Evolutionary conservation across 2,329 filamentous ascomycete species (phyloP), one percentile per base, ranked within the genome.

Genomic region (Lachnellula suecica): DNA sequence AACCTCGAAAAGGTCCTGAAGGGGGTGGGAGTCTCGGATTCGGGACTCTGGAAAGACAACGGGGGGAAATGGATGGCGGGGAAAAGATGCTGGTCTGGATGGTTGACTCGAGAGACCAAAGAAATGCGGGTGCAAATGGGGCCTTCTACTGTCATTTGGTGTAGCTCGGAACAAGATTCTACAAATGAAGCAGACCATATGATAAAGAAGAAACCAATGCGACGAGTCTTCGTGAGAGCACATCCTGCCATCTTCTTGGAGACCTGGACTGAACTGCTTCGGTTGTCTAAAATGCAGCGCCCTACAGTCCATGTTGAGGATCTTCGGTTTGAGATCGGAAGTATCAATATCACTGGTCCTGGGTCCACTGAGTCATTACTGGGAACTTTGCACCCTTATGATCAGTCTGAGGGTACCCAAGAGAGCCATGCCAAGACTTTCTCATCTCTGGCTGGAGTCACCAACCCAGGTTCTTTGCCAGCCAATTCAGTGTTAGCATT

Each of bases 241-340:
- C 93, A 97, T 67, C 94, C 94, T 2, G 87, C 91, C 19, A 87
- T 88, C 6, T 93, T 88, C 64, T 66, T 84, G 43, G 79, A 85
- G 53, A 66, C 85, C 2, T 88, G 85, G 85, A 77, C 79, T 45
- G 77, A 85, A 58, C 53, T 87, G 10, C 65, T 85, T 44, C 76
- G 75, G 38, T 65, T 82, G 5, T 77, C 81, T 1, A 87, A 85
- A 62, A 72, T 77, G 15, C 83, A 82, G 62, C 84, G 79, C 51
- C 84, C 83, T n/a, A 70, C 74, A 23, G 77, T 87, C 10, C 76
- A 75, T 54, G 71, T 87, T 13, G 82, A 88, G 62, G 86, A 89
- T 64, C 70, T 89, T 29, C 77, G 87, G 4, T 89, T 85, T 59
- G 85, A 89, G 63, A 79, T 90, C 66, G 87, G 87, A 25, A 88